These are phyloP conservation scores for Scenedesmus sp. DNA, from an alignment of 163 green algal species.

Conservation along the genomic window DNA sequence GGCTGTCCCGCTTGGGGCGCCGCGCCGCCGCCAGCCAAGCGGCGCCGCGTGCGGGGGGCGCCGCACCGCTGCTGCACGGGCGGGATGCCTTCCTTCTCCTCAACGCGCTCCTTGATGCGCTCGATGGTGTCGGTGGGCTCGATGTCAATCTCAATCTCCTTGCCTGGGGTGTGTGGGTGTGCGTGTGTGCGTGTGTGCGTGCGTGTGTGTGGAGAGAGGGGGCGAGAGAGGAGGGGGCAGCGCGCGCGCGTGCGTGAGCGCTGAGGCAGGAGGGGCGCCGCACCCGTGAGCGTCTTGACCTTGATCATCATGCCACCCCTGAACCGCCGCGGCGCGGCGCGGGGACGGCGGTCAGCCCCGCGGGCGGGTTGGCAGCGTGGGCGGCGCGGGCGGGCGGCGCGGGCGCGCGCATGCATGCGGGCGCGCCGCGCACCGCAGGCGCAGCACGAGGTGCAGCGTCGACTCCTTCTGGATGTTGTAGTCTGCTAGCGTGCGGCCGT, in stretches of 20 bases:
- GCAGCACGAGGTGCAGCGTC: slow-evolving; percentile 85
- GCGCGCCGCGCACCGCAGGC: slow-evolving; percentile 48
- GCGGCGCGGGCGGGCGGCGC: no score
- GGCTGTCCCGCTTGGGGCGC: no score
- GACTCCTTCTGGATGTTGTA: slow-evolving; percentile 96
- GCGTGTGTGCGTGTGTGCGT: no score
- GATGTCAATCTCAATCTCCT: slow-evolving; percentile 99
- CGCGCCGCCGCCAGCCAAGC: no score
- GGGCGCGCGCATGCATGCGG: neutral
- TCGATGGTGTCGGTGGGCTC: slow-evolving; percentile 97
- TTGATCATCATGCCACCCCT: slow-evolving; percentile 83
- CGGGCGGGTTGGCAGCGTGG: neutral
- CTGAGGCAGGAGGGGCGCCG: neutral
- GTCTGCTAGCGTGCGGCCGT: slow-evolving; percentile 90
- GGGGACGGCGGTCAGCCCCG: no score
- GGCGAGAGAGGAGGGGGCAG: no score
- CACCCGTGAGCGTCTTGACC: slow-evolving; percentile 92
- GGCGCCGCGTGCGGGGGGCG: neutral
- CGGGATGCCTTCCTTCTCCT: slow-evolving; percentile 99
- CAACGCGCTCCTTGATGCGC: slow-evolving; percentile 99
- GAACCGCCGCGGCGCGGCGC: neutral
- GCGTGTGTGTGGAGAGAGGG: no score
- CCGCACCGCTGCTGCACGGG: slow-evolving; percentile 92
- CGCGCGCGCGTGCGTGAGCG: no score
- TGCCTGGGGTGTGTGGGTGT: slow-evolving; percentile 77